Conservation (phyloP, 176 grass and related monocot species). For the Areca catechu region DNA sequence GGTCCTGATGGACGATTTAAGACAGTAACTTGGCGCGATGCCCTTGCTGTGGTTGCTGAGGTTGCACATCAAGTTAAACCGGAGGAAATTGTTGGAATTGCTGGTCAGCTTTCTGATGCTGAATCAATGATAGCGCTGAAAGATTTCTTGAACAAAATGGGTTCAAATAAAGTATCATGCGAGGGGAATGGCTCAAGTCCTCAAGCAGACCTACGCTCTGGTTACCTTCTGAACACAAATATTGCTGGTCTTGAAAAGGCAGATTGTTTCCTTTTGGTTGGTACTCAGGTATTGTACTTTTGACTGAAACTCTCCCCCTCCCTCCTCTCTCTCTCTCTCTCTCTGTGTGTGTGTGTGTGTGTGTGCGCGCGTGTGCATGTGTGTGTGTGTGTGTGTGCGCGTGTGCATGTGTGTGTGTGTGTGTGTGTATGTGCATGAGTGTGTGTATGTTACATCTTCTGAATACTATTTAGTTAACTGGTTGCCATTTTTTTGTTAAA, state of each 20-base stretch:
- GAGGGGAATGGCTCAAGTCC: constrained; percentile 79
- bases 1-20: constrained; percentile 87
- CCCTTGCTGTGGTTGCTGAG: constrained; percentile 78
- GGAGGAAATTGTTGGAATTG: constrained; percentile 86
- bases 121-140: constrained; percentile 97
- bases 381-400: no score
- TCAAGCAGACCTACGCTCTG: constrained; percentile 74
- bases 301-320: no score
- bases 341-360: no score
- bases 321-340: no score
- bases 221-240: constrained; percentile 83
- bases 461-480: no score
- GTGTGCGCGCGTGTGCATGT: no score
- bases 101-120: constrained; percentile 90
- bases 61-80: constrained; percentile 82
- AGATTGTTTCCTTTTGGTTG: constrained; percentile 95
- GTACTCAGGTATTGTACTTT: constrained; percentile 67
- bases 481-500: no score
- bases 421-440: no score
- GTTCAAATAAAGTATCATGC: constrained; percentile 80
- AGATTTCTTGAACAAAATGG: constrained; percentile 91
- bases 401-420: no score
- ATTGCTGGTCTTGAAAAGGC: constrained; percentile 88
- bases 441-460: no score
- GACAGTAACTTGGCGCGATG: constrained; percentile 80